Conservation (phyloP, 805 yeast genomes). For the Wickerhamiella azyma region DNA sequence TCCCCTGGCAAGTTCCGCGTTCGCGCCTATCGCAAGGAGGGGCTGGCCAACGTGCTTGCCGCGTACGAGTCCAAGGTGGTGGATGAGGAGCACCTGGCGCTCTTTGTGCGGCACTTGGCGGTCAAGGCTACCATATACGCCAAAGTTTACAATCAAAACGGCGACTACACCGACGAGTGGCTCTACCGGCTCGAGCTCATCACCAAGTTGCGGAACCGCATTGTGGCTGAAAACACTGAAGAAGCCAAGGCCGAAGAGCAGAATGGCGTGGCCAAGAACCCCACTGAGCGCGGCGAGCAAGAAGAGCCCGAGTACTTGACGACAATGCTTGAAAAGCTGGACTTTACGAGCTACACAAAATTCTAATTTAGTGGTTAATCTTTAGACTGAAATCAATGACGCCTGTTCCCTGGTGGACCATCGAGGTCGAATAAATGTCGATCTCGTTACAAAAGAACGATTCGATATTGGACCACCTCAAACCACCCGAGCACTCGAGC, state of each 20-base stretch:
- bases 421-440: constrained; percentile 81
- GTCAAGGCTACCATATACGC: constrained; percentile 60
- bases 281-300: neutral
- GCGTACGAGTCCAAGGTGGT: constrained; percentile 64
- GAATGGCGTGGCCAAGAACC: no score
- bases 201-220: constrained; percentile 26
- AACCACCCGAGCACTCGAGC: constrained; percentile 87
- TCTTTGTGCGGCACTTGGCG: constrained; percentile 52
- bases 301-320: neutral
- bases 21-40: constrained; percentile 47
- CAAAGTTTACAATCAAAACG: constrained; percentile 53
- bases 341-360: constrained; percentile 12
- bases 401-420: constrained; percentile 83
- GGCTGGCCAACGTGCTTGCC: constrained; percentile 65
- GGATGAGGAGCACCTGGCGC: constrained; percentile 43
- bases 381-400: constrained; percentile 77
- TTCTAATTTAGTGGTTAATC: constrained; percentile 31
- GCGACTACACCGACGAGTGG: constrained; percentile 52
- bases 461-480: constrained; percentile 52
- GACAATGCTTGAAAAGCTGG: constrained; percentile 15
- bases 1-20: constrained; percentile 36
- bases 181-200: constrained; percentile 49
- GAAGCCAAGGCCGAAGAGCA: neutral
- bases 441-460: constrained; percentile 60
- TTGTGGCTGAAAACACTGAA: constrained; percentile 1